phyloP scores from a whole-genome alignment of 768 basidiomycete genomes.

The Boletus tomentosulus region DNA sequence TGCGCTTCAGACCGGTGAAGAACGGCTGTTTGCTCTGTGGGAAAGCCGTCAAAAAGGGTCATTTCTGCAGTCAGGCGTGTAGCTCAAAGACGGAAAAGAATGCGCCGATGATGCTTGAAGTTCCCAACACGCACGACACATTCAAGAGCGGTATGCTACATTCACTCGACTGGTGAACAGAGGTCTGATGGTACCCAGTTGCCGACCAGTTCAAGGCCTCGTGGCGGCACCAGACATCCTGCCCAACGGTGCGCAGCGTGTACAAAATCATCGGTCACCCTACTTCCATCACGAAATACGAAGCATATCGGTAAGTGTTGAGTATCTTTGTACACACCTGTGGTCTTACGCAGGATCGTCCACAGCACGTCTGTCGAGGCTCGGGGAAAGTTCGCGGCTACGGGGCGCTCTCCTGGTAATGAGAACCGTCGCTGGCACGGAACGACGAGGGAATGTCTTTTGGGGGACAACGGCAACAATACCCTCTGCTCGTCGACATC shows the following conservation, averaged over 20 bases:
- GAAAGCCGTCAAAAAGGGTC: slow-evolving; percentile 54
- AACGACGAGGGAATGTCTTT: slow-evolving; percentile 57
- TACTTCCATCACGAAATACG: slow-evolving; percentile 49
- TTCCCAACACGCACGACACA: slow-evolving; percentile 54
- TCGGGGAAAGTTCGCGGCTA: slow-evolving; percentile 51
- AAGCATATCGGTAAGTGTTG: slow-evolving; percentile 51
- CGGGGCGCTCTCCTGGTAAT: slow-evolving; percentile 59
- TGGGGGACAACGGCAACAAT: slow-evolving; percentile 59
- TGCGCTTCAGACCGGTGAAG: slow-evolving; percentile 32
- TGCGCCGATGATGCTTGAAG: slow-evolving; percentile 56
- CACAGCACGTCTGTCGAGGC: slow-evolving; percentile 52
- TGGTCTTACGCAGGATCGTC: background rate
- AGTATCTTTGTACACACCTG: background rate
- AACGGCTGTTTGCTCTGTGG: slow-evolving; percentile 58
- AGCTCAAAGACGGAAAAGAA: slow-evolving; percentile 49
- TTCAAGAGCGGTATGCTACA: slow-evolving; percentile 56
- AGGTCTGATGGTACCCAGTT: slow-evolving; percentile 35
- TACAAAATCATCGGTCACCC: slow-evolving; percentile 60
- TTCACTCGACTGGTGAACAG: background rate
- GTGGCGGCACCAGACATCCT: slow-evolving; percentile 58
- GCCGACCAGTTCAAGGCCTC: slow-evolving; percentile 64
- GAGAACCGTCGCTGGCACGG: slow-evolving; percentile 78
- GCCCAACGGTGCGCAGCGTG: slow-evolving; percentile 55
- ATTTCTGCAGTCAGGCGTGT: slow-evolving; percentile 60
- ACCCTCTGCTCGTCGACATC: slow-evolving; percentile 47